Conservation (phyloP, 140 eudicot genomes). For the Stevia rebaudiana region DNA sequence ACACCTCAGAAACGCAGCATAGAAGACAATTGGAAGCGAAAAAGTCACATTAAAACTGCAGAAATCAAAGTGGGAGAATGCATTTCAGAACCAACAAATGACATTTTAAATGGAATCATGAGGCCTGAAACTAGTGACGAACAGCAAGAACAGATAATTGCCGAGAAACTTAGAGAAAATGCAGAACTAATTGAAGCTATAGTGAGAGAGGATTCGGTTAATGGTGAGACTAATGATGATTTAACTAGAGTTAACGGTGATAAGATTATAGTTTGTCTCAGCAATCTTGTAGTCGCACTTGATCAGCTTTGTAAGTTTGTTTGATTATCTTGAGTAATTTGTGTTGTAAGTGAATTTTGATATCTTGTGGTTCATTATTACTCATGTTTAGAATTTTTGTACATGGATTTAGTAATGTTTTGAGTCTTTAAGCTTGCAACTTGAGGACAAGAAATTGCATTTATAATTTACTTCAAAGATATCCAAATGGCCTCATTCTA, state of each 20-base stretch:
- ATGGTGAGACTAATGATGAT: conserved; percentile 31
- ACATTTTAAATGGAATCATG: neutral
- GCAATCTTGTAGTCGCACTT: conserved; percentile 46
- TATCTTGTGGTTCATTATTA: neutral
- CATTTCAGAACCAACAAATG: conserved; percentile 27
- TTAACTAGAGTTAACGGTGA: conserved; percentile 53
- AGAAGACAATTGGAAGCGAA: conserved; percentile 34
- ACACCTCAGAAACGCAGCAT: conserved; percentile 33
- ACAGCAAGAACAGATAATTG: conserved; percentile 34
- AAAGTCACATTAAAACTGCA: conserved; percentile 32
- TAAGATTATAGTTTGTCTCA: conserved; percentile 47
- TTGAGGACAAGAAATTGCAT: neutral
- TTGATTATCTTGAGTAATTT: conserved; percentile 19
- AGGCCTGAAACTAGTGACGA: conserved; percentile 25
- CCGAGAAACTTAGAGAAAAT: conserved; percentile 46
- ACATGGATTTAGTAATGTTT: neutral
- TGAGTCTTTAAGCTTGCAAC: conserved; percentile 6
- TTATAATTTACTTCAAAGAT: no score
- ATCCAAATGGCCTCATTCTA: no score
- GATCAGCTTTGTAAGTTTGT: conserved; percentile 39
- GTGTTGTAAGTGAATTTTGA: neutral
- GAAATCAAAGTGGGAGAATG: conserved; percentile 26
- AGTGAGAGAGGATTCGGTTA: conserved; percentile 38
- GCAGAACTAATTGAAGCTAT: conserved; percentile 53
- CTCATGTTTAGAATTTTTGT: neutral